Evolutionary conservation across 345 rosid genomes (phyloP), one percentile per base, ranked within the genome.

Genomic region (Lepidium didymum): DNA sequence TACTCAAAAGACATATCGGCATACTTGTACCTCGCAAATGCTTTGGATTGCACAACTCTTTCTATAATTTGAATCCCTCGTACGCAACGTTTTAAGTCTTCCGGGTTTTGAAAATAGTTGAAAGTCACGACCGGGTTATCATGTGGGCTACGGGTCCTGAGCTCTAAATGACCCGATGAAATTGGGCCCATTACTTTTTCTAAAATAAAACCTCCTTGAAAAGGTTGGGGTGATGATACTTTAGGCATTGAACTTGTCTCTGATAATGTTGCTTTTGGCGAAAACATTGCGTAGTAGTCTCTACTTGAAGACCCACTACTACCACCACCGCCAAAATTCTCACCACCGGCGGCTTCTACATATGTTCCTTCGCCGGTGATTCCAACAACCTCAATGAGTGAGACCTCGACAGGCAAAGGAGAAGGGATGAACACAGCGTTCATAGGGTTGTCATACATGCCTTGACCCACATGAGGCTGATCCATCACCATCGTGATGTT

Each of bases 381-480:
- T 8, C 93, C 96, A 25, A 84, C 96, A 7, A 89, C 87, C 66
- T 89, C 86, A 29, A 89, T 85, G 50, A 89, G 89, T 13, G 96
- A 87, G 75, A 87, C 81, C 70, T 89, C 93, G 0, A 87, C 89
- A 68, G 74, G 93, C 29, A 74, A 4, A 10, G 91, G 91, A 40
- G 92, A 87, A 5, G 96, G 93, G 18, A 85, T 44, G 40, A 77
- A 80, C 11, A 89, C 76, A 29, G 89, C 87, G 49, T 85, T 89
- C 91, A 85, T 83, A 25, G 91, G 94, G 52, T 87, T 90, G 23
- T 90, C 91, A 0, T 83, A 73, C 96, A 90, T 87, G 38, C 82
- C 86, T 75, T 79, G 87, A 12, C 96, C 96, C 8, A 90, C 87
- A 59, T 74, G 50, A 33, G 89, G 87, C 60, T 84, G 87, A 68